Evolutionary conservation across 768 basidiomycete genomes (phyloP), one percentile per base, ranked within the genome.

Genomic region (Auricularia sp.): DNA sequence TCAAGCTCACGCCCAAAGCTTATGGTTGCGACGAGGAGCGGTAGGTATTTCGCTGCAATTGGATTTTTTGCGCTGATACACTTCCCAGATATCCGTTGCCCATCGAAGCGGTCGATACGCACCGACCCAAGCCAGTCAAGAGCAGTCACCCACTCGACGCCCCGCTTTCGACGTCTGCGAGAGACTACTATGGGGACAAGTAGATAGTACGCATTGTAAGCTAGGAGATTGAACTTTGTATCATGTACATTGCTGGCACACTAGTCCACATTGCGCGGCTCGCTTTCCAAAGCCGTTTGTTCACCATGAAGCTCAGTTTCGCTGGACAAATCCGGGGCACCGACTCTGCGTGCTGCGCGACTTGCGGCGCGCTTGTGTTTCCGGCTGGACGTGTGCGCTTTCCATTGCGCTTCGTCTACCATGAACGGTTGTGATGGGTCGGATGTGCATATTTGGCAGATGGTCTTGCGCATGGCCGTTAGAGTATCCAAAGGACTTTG

Each of bases 1-100:
- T 99, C 75, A 98, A 98, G 77, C 82, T 99, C 58, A 98, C 96
- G 1, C 97, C 97, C 10, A 94, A 92, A 72, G 97, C 97, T 1
- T 99, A 98, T 73, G 97, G 97, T 44, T 98, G 96, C 78, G 94
- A 98, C 73, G 97, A 99, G 73, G 94, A 95, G 74, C 82, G 95
- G 90, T 88, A 64, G 59, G 78, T 29, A 29, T 29, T 29, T 29
- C 29, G 2, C 29, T 29, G 29, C 29, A 29, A 29, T 29, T 29
- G 29, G 29, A 29, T 29, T 29, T 29, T 29, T 29, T 29, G 29
- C 29, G 29, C 29, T 29, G 29, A 29, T 29, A 29, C 29, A 29
- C 29, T 29, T 29, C 29, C 29, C 63, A 93, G 91, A 61, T 98
- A 94, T 74, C 81, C 90, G 1, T 77, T 98, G 3, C 93, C 94